These are phyloP conservation scores for Lasiosphaeria ovina DNA, from an alignment of 495 filamentous ascomycete genomes.

Conservation along the genomic window DNA sequence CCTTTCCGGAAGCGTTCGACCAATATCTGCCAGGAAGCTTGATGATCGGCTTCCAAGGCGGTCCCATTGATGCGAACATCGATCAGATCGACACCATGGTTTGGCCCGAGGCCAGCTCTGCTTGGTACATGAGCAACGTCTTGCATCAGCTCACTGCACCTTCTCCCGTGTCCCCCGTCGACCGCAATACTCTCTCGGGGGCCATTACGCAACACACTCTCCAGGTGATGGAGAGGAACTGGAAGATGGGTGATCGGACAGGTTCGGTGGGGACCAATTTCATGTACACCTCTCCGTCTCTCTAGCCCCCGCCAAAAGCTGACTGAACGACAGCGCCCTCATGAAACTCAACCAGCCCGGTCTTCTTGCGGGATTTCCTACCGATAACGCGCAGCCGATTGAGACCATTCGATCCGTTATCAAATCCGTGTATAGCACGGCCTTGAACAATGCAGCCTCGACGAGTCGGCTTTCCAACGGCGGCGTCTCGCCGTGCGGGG, in stretches of 20 bases:
- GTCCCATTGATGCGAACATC: slow-evolving; percentile 16
- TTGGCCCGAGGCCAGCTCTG: slow-evolving; percentile 28
- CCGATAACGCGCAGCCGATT: slow-evolving; percentile 11
- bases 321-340: slow-evolving; percentile 22
- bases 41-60: slow-evolving; percentile 12
- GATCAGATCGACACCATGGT: slow-evolving; percentile 24
- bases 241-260: slow-evolving; percentile 19
- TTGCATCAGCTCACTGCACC: slow-evolving; percentile 24
- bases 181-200: slow-evolving; percentile 19
- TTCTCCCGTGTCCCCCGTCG: background rate
- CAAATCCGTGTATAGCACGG: slow-evolving; percentile 19
- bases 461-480: slow-evolving; percentile 11
- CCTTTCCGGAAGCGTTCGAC: slow-evolving; percentile 27
- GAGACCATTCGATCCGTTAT: slow-evolving; percentile 22
- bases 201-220: slow-evolving; percentile 20
- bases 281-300: slow-evolving; percentile 25
- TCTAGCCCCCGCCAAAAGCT: slow-evolving; percentile 6
- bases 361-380: slow-evolving; percentile 13
- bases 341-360: slow-evolving; percentile 30
- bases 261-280: slow-evolving; percentile 29
- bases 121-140: slow-evolving; percentile 25
- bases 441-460: slow-evolving; percentile 9
- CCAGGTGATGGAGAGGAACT: slow-evolving; percentile 11
- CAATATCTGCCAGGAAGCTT: slow-evolving; percentile 16
- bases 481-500: slow-evolving; percentile 22